Evolutionary conservation across 495 filamentous ascomycete genomes (phyloP), one percentile per base, ranked within the genome.

Genomic region (Aspergillus sclerotiicarbonarius): DNA sequence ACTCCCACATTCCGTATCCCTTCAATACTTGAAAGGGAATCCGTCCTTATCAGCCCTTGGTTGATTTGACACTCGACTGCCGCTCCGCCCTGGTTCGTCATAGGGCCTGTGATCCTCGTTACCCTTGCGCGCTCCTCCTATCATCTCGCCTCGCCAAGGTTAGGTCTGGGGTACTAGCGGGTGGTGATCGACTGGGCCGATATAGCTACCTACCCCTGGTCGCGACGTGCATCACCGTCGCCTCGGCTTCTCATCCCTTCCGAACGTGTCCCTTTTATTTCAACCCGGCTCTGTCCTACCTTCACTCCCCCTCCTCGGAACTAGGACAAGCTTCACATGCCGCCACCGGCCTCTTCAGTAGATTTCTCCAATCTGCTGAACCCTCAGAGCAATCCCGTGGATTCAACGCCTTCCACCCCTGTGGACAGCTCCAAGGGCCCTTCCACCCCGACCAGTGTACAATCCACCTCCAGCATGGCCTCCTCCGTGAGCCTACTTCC

Each of bases 331-430:
- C 62, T 76, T 85, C 86, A 85, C 82, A 90, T 90, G 87, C 85
- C 88, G 78, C 81, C 83, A 71, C 75, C 84, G 77, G 80, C 79
- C 64, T 87, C 86, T 54, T 83, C 86, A 72, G 83, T 86, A 75
- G 87, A 87, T 81, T 89, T 90, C 70, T 86, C 83, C 72, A 88
- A 87, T 80, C 86, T 90, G 67, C 85, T 90, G 71, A 89, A 90
- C 66, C 86, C 84, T 25, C 81, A 85, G 47, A 71, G 70, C 46
- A 71, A 70, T 44, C 41, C 67, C 39, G 31, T 61, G 19, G 54
- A 65, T 12, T 54, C 65, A 21, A 18, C 61, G 51, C 62, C 60
- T 20, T 53, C 72, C 56, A 70, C 64, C 33, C 58, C 71, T 64
- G 54, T 60, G 33, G 54, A 49, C 43, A 59, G 48, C 20, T 50